Evolutionary conservation across 2,329 filamentous ascomycete species (phyloP).

Genomic region (Helotiales sp.): DNA sequence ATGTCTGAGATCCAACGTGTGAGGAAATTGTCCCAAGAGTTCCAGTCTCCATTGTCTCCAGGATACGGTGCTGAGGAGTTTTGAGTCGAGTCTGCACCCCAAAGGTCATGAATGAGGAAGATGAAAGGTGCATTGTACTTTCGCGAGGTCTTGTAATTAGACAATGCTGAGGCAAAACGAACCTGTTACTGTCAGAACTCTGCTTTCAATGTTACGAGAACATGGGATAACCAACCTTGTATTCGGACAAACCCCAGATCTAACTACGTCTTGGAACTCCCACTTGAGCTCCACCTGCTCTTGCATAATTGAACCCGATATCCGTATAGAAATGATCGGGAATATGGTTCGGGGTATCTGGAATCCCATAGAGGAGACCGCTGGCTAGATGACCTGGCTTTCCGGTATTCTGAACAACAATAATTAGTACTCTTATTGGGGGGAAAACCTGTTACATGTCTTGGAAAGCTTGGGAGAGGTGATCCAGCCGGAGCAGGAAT

Average conservation of each 20-base stretch:
- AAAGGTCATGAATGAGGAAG: constrained; percentile 52
- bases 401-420: constrained; percentile 39
- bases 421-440: neutral
- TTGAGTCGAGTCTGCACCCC: constrained; percentile 54
- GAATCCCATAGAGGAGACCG: constrained; percentile 51
- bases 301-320: constrained; percentile 48
- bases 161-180: constrained; percentile 51
- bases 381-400: constrained; percentile 46
- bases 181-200: constrained; percentile 18
- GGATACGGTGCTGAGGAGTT: constrained; percentile 45
- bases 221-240: constrained; percentile 30
- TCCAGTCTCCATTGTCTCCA: constrained; percentile 56
- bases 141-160: constrained; percentile 51
- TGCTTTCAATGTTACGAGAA: neutral
- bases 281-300: constrained; percentile 50
- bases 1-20: constrained; percentile 47
- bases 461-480: neutral
- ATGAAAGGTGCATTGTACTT: constrained; percentile 52
- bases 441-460: neutral
- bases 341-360: constrained; percentile 46
- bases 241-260: constrained; percentile 46
- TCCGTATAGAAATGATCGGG: constrained; percentile 47
- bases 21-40: constrained; percentile 50
- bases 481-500: neutral
- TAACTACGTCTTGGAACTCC: constrained; percentile 45